Base-by-base conservation (phyloP, 73 alveolate species). In the Paramecium primaurelia region DNA sequence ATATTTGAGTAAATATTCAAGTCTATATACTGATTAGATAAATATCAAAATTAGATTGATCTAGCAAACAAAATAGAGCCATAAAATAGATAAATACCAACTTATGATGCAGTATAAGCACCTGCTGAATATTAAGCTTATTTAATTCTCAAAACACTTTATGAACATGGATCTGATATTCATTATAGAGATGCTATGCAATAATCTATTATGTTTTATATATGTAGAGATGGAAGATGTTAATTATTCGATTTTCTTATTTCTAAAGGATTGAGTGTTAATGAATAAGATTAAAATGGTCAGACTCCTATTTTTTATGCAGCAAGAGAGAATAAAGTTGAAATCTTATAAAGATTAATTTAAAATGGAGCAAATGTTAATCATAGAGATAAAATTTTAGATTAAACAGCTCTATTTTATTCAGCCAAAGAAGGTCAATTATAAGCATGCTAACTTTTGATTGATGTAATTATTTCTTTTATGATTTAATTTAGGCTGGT, bases 221-320 rank as follows among this genome's bases (percentile, higher is more conserved):
- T 89, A 3, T 59, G 93, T 32, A 89, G 96, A 58, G 96, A 93
- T 22, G 93, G 93, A 45, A 88, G 87, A 30, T 22, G 58, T 36
- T 38, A 73, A 44, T 54, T 88, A 14, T 47, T 85, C 40, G 95
- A 71, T 37, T 59, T 42, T 28, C 47, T 90, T 9, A 45, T 88
- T 6, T 83, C 58, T 8, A 59, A 93, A 26, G 94, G 94, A 9
- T 45, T 84, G 71, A 51, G 86, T 8, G 92, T 90, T 30, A 93
- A 93, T 59, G 93, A 93, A 59, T 73, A 68, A 8, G 96, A 93
- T 60, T 87, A 85, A 11, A 92, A 94, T 92, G 97, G 96, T 8
- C 90, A 94, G 44, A 92, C 93, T 20, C 96, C 96, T 30, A 59
- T 92, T 22, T 94, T 86, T 92, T 94, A 94, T 86, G 95, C 96